Evolutionary conservation across 176 grass and related monocot species (phyloP).

Genomic region (Oryza glumipatula): DNA sequence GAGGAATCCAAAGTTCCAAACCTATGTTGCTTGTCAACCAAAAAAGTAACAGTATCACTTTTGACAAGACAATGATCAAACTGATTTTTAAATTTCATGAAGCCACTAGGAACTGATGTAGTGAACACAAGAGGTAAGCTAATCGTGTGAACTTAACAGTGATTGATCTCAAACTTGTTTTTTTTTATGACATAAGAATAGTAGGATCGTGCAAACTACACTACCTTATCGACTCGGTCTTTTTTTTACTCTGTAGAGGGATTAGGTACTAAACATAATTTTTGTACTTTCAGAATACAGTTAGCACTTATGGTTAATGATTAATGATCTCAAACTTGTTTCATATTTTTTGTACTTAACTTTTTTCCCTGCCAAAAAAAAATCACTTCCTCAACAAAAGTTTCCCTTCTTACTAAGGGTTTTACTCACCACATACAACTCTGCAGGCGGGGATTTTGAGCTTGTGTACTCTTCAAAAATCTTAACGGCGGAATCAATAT

Average conservation of each 20-base stretch:
- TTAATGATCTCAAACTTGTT: background rate
- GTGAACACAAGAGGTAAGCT: background rate
- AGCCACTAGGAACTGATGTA: background rate
- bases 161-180: constrained; percentile 9
- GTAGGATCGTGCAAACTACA: background rate
- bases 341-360: no score
- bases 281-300: background rate
- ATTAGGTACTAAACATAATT: background rate
- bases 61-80: background rate
- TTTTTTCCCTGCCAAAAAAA: background rate
- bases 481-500: constrained; percentile 93
- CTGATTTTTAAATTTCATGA: background rate
- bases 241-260: constrained; percentile 4
- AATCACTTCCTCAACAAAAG: constrained; percentile 1
- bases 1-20: background rate
- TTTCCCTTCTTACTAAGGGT: constrained; percentile 7
- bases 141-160: background rate
- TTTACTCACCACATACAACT: constrained; percentile 84
- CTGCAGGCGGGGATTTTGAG: constrained; percentile 60
- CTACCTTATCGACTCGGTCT: background rate
- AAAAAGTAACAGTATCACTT: background rate
- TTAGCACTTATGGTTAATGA: background rate
- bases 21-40: constrained; percentile 15
- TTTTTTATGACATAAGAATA: background rate
- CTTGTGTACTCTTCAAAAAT: constrained; percentile 89